Evolutionary conservation across 192 early-diverging fungal species (phyloP).

Genomic region (Dissophora ornata): DNA sequence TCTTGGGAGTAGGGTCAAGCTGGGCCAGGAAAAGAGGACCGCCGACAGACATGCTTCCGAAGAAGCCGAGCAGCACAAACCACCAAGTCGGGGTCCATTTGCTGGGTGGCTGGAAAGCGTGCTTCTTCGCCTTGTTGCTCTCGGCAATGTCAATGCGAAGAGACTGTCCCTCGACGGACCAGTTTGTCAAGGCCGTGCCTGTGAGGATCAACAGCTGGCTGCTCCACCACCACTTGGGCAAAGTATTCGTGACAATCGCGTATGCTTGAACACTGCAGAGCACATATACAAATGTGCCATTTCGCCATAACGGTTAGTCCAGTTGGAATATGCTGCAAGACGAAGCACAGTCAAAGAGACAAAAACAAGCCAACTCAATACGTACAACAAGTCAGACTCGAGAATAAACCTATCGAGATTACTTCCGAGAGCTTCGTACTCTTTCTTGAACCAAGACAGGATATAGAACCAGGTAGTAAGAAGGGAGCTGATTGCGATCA

Average conservation of each 20-base stretch:
- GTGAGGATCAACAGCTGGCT: conserved; percentile 48
- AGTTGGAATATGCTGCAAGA: too few species aligned
- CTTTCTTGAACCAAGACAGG: conserved; percentile 41
- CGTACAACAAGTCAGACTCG: conserved; percentile 54
- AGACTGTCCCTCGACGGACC: conserved; percentile 51
- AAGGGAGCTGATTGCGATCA: conserved; percentile 36
- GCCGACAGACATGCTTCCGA: conserved; percentile 52
- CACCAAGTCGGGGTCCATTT: conserved; percentile 53
- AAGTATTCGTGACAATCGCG: conserved; percentile 47
- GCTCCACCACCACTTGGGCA: conserved; percentile 55
- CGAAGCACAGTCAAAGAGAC: too few species aligned
- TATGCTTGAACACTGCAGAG: conserved; percentile 42
- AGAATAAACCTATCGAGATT: conserved; percentile 42
- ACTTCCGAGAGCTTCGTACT: conserved; percentile 28
- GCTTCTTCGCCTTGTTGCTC: conserved; percentile 5
- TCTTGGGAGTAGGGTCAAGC: conserved; percentile 28
- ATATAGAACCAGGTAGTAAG: conserved; percentile 53
- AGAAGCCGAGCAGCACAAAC: conserved; percentile 52
- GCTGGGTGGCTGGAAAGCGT: background rate
- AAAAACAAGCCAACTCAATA: background rate
- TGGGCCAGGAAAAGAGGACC: conserved; percentile 49
- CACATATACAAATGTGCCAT: too few species aligned
- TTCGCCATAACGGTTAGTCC: too few species aligned
- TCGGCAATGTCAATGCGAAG: conserved; percentile 4
- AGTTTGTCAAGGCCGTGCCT: conserved; percentile 43